Evolutionary conservation across 306 rosid genomes (phyloP), one percentile per base, ranked within the genome.

Genomic region (Dryas octopetala): DNA sequence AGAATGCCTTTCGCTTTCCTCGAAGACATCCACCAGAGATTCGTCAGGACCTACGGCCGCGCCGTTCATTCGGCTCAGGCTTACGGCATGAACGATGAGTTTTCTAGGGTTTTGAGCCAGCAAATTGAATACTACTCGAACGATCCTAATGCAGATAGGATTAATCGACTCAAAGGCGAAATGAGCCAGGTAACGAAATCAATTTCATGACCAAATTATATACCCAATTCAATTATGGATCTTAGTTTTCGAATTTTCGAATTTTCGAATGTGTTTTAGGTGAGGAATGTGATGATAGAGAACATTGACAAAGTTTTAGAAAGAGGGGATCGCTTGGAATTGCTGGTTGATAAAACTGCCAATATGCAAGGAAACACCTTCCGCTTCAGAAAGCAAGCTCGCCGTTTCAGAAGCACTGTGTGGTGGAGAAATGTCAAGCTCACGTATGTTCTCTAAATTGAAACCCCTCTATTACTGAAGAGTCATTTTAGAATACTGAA

Each of bases 381-480:
- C 75, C 90, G 97, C 65, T 96, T 96, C 83, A 85, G 96, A 78
- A 96, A 96, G 89, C 98, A 96, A 84, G 92, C 99, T 83, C 99
- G 98, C 12, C 97, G 98, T 44, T 96, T 90, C 85, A 84, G 97
- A 85, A 90, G 82, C 81, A 81, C 92, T 4, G 96, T 90, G 15
- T 96, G 99, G 99, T 96, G 99, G 99, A 89, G 91, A 86, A 96
- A 96, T 70, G 99, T 96, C 76, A 92, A 96, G 85, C 98, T 96
- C 61, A 84, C 84, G 99, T 96, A 89, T 7, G 99, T 67, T 79
- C 45, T 82, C 73, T 50, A 16, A 41, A 66, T 76, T 75, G 11
- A 61, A 66, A 32, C 49, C 9, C 65, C 76, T 59, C 40, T 38
- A 16, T 14, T 23, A 58, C 71, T 17, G 13, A 5, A 49, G 19